Percentiles rank a stretch among this genome's conserved stretches.
Evolutionary conservation across 345 rosid genomes (phyloP).

Genomic region (Bruguiera gymnorhiza): DNA sequence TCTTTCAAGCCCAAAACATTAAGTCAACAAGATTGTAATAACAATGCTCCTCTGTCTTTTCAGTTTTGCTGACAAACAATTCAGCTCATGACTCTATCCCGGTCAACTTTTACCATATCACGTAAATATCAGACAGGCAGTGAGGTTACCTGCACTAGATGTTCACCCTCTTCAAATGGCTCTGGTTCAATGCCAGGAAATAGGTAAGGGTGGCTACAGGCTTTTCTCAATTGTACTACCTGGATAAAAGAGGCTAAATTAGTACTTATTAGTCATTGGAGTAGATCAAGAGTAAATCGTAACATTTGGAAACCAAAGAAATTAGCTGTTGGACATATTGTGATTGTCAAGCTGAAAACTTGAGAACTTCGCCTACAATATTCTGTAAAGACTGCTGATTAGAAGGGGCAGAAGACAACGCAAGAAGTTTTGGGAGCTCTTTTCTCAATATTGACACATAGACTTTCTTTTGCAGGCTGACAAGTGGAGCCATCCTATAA

Average conservation of each 20-base stretch:
- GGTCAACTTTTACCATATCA: background rate
- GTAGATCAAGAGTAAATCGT: slow-evolving; percentile 1
- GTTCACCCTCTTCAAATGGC: slow-evolving; percentile 93
- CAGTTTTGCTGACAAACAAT: background rate
- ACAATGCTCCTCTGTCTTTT: background rate
- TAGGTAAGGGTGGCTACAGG: slow-evolving; percentile 93
- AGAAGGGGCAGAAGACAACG: slow-evolving; percentile 57
- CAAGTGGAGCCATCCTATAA: slow-evolving; percentile 75
- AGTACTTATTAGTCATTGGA: background rate
- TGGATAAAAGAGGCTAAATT: slow-evolving; percentile 23
- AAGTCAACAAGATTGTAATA: background rate
- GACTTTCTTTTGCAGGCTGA: slow-evolving; percentile 68
- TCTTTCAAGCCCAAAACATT: background rate
- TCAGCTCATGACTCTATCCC: background rate
- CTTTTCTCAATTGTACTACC: slow-evolving; percentile 87
- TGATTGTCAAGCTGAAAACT: slow-evolving; percentile 8
- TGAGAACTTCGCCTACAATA: slow-evolving; percentile 45
- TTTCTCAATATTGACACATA: slow-evolving; percentile 79
- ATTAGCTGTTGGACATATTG: background rate
- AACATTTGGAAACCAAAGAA: slow-evolving; percentile 9
- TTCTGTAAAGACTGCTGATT: slow-evolving; percentile 75
- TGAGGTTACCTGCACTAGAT: slow-evolving; percentile 69
- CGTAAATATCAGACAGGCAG: slow-evolving; percentile 9
- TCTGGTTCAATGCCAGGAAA: slow-evolving; percentile 94
- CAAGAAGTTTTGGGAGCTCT: slow-evolving; percentile 80